phyloP scores from a whole-genome alignment of 129 eudicot genomes.

The Ambrosia artemisiifolia region DNA sequence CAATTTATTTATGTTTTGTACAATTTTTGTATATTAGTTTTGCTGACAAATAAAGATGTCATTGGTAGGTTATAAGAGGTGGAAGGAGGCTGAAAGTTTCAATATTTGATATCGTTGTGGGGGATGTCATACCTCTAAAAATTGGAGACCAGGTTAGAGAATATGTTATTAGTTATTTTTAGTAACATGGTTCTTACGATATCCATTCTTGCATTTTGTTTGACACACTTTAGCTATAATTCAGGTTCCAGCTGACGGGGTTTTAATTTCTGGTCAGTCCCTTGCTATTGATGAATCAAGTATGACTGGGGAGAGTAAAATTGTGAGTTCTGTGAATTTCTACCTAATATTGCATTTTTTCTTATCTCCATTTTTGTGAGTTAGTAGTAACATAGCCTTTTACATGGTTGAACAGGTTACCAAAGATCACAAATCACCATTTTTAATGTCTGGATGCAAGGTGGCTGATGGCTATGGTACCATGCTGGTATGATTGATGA shows the following conservation, averaged over 20 bases:
- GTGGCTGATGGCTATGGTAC: constrained; percentile 98
- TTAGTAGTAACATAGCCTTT: constrained; percentile 7
- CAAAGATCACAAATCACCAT: constrained; percentile 73
- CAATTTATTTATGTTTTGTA: neutral
- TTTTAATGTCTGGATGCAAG: constrained; percentile 96
- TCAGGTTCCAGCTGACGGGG: constrained; percentile 96
- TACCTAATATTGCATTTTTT: neutral
- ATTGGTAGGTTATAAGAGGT: constrained; percentile 68
- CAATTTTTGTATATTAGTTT: neutral
- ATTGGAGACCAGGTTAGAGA: constrained; percentile 86
- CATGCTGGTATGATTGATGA: constrained; percentile 71
- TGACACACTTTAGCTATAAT: constrained; percentile 14
- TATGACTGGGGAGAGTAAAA: constrained; percentile 98
- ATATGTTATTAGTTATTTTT: neutral
- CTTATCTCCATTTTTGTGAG: neutral
- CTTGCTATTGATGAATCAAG: constrained; percentile 93
- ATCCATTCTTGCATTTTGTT: constrained; percentile 8
- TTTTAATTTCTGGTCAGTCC: constrained; percentile 76
- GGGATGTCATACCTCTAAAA: constrained; percentile 88
- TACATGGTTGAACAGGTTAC: constrained; percentile 44
- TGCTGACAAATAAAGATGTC: constrained; percentile 15
- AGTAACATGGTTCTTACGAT: constrained; percentile 1
- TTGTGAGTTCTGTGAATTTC: constrained; percentile 39
- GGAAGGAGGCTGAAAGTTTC: constrained; percentile 74
- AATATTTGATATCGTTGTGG: constrained; percentile 90